Conservation (phyloP, 2,329 filamentous ascomycete genomes). For the Diatrype stigma region DNA sequence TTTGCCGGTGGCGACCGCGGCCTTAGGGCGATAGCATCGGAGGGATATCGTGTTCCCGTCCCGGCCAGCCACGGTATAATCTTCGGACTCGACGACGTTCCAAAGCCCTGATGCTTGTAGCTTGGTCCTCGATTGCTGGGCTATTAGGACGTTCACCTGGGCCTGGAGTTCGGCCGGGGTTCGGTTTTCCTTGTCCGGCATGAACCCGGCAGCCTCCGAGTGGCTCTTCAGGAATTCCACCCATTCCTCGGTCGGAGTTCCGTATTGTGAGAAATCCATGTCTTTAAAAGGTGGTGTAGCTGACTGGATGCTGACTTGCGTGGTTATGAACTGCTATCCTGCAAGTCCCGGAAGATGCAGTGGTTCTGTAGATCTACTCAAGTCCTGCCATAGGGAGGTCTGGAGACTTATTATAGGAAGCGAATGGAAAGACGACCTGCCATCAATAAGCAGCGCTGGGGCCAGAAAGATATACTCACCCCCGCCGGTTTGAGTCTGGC, state of each 20-base stretch:
- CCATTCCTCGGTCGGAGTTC: conserved; percentile 36
- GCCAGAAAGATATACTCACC: too few species aligned
- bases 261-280: conserved; percentile 32
- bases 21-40: conserved; percentile 40
- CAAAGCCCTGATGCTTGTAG: conserved; percentile 18
- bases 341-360: too few species aligned
- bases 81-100: conserved; percentile 14
- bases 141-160: conserved; percentile 28
- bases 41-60: conserved; percentile 39
- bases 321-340: too few species aligned
- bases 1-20: conserved; percentile 24
- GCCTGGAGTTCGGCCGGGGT: conserved; percentile 23
- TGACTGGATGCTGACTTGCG: background rate
- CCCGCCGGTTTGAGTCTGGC: too few species aligned
- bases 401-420: too few species aligned
- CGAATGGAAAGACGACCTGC: too few species aligned
- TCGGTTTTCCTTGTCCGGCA: conserved; percentile 17
- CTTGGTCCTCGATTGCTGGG: conserved; percentile 12
- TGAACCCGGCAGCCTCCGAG: conserved; percentile 11
- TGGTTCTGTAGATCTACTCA: too few species aligned
- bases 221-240: conserved; percentile 26
- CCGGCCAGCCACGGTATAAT: conserved; percentile 35
- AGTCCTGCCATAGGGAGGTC: too few species aligned
- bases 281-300: background rate
- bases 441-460: too few species aligned